Evolutionary conservation across 2,329 filamentous ascomycete genomes (phyloP), one percentile per base, ranked within the genome.

Genomic region (Thelonectria discophora): DNA sequence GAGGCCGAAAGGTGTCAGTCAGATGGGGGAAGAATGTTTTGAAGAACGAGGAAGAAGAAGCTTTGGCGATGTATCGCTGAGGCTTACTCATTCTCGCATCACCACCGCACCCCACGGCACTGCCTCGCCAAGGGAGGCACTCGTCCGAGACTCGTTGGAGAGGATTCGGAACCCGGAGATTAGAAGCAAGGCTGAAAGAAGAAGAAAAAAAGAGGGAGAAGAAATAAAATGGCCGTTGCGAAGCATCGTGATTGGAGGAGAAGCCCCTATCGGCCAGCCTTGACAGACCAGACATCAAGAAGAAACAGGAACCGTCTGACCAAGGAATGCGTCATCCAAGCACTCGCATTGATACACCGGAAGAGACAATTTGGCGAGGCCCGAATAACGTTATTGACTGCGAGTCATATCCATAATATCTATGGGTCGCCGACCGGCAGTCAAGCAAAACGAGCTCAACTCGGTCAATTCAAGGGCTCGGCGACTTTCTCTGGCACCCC

Each of bases 361-460:
- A 40, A 27, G 21, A 24, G 2, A 13, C 13, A 30, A 45, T 21
- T 57, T 42, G 24, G 39, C 13, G 20, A 30, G 42, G 34, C 32
- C 48, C 13, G 3, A n/a, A 43, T 45, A 27, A 45, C 40, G 24
- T 43, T 27, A 43, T 17, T 17, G 39, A 17, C 17, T 54, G 56
- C 56, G 56, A 59, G 50, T 54, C 56, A 59, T 49, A 59, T 58
- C 30, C 30, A 32, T 32, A 32, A 7, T 32, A 32, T 30, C 40
- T 48, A 49, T 37, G 43, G 50, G 50, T 42, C 37, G 30, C 48
- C 50, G 32, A 13, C 32, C 32, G 32, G 32, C 32, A 34, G 32
- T 34, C 32, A 34, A 13, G 9, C 32, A 34, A 30, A 34, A 34
- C 32, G 32, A 34, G 13, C 10, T 34, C 32, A 13, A 34, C 10